Evolutionary conservation across 805 yeast species (phyloP).

Genomic region (Spathaspora arborariae): DNA sequence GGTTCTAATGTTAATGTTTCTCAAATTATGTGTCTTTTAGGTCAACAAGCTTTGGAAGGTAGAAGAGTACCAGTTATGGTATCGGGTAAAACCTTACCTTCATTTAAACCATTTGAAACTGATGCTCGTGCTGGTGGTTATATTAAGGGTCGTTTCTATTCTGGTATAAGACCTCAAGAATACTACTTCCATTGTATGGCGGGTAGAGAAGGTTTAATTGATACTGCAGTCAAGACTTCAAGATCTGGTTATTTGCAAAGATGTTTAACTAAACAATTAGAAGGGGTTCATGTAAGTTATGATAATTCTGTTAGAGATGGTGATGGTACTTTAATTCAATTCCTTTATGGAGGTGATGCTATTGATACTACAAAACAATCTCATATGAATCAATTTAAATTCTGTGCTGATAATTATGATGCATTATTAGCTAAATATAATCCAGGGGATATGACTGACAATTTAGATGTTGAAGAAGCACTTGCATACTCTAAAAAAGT

Average conservation of each 20-base stretch:
- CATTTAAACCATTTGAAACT: slow-evolving; percentile 94
- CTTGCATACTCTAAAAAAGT: slow-evolving; percentile 76
- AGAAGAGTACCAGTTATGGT: slow-evolving; percentile 99
- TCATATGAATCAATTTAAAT: slow-evolving; percentile 87
- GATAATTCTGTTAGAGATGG: slow-evolving; percentile 95
- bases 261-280: slow-evolving; percentile 96
- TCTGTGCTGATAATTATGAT: slow-evolving; percentile 88
- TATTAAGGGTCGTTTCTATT: slow-evolving; percentile 93
- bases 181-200: slow-evolving; percentile 99
- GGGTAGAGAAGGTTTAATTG: slow-evolving; percentile 99
- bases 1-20: slow-evolving; percentile 98
- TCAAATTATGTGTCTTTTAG: slow-evolving; percentile 98
- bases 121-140: slow-evolving; percentile 99
- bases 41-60: slow-evolving; percentile 99
- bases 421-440: slow-evolving; percentile 82
- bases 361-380: slow-evolving; percentile 93
- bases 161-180: slow-evolving; percentile 97
- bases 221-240: slow-evolving; percentile 98
- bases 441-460: slow-evolving; percentile 67
- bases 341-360: slow-evolving; percentile 97
- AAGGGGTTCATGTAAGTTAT: slow-evolving; percentile 91
- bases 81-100: slow-evolving; percentile 93
- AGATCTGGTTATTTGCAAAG: slow-evolving; percentile 98
- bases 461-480: slow-evolving; percentile 83
- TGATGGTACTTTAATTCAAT: slow-evolving; percentile 91